phyloP scores from a whole-genome alignment of 1,284 basidiomycete species.

The Papiliotrema laurentii region DNA sequence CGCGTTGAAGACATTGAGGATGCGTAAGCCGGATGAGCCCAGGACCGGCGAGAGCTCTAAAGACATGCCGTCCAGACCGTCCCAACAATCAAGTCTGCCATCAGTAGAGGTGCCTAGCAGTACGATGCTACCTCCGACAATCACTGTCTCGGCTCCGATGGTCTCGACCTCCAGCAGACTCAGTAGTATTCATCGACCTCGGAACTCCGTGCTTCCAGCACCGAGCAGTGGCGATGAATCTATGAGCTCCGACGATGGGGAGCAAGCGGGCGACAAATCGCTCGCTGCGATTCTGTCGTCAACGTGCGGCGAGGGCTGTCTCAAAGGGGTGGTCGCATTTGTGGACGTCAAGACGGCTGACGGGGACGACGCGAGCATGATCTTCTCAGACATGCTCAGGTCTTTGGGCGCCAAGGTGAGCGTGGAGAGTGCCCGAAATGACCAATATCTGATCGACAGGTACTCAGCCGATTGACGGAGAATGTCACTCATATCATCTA shows the following conservation, averaged over 20 bases:
- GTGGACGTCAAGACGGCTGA: constrained; percentile 84
- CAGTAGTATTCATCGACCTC: constrained; percentile 19
- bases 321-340: constrained; percentile 76
- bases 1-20: constrained; percentile 38
- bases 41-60: too few species aligned
- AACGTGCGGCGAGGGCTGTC: constrained; percentile 20
- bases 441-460: constrained; percentile 42
- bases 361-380: constrained; percentile 74
- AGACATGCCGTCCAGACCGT: too few species aligned
- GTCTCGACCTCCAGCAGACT: constrained; percentile 5
- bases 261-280: constrained; percentile 13
- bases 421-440: constrained; percentile 2
- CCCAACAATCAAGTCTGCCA: background rate
- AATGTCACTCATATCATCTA: constrained; percentile 83
- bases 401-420: constrained; percentile 75
- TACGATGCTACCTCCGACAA: background rate
- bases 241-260: constrained; percentile 6
- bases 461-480: constrained; percentile 48
- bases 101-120: constrained; percentile 1
- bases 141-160: too few species aligned
- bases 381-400: constrained; percentile 80
- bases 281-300: constrained; percentile 29
- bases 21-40: constrained; percentile 17
- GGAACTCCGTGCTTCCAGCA: constrained; percentile 12
- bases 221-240: constrained; percentile 6